Evolutionary conservation across 306 rosid genomes (phyloP).

Genomic region (Rosa persica): DNA sequence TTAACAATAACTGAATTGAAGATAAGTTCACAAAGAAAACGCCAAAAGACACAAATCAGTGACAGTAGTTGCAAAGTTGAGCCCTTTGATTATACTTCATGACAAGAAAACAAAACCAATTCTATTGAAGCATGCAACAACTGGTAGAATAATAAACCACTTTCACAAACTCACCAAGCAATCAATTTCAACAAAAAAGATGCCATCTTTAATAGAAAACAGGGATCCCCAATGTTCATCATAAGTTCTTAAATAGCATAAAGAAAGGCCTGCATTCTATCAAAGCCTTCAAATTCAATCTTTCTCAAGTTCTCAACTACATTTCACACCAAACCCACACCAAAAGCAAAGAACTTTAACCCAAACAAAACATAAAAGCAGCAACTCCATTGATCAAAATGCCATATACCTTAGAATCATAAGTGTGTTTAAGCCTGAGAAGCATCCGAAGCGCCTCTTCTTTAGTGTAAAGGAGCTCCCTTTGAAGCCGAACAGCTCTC

Average conservation of each 20-base stretch:
- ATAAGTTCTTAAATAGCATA: not conserved
- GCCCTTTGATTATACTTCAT: not conserved
- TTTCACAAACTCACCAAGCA: not conserved
- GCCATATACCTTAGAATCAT: constrained; percentile 63
- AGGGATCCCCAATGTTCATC: constrained; percentile 2
- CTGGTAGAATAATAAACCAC: not conserved
- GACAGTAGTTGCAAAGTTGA: not conserved
- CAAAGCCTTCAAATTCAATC: not conserved
- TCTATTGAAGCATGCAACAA: not conserved
- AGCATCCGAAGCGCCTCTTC: constrained; percentile 75
- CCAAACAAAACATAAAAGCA: not conserved
- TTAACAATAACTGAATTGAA: not conserved
- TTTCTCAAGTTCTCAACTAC: not conserved
- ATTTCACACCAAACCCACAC: constrained; percentile 27
- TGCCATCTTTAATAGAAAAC: not conserved
- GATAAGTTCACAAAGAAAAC: not conserved
- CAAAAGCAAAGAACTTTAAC: constrained; percentile 19
- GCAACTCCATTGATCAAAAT: constrained; percentile 23
- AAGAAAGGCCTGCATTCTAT: not conserved
- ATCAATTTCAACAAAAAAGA: not conserved
- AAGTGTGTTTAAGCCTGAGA: constrained; percentile 66
- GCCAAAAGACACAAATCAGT: not conserved
- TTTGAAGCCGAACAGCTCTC: constrained; percentile 52
- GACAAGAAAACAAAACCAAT: not conserved
- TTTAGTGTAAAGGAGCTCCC: constrained; percentile 55